Conservation (phyloP, 352 stramenopile species). For the Globisporangium radiosum region DNA sequence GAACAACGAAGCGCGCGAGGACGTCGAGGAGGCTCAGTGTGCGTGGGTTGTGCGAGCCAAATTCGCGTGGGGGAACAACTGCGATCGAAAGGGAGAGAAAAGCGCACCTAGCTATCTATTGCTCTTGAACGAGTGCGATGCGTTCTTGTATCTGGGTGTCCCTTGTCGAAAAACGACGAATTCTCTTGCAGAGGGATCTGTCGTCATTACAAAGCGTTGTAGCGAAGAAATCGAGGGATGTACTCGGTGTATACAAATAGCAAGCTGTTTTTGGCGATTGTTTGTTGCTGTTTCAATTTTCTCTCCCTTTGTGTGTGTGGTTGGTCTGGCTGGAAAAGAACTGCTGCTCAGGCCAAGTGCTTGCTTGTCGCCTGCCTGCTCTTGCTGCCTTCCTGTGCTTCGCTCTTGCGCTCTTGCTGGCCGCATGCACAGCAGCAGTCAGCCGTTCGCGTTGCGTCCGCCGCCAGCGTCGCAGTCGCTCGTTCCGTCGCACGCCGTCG, state of each 20-base stretch:
- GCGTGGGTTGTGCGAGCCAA: too few relatives aligned
- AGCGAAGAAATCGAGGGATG: not conserved
- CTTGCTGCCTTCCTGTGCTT: not conserved
- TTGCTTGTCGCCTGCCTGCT: not conserved
- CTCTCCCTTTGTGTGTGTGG: not conserved
- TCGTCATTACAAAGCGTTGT: too few relatives aligned
- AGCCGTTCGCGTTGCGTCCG: conserved; percentile 11
- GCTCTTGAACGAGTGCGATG: too few relatives aligned
- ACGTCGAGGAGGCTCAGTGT: too few relatives aligned
- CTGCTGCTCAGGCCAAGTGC: not conserved
- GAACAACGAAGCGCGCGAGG: too few relatives aligned
- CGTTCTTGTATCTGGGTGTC: too few relatives aligned
- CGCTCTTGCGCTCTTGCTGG: not conserved
- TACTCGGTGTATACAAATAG: not conserved
- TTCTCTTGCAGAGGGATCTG: too few relatives aligned
- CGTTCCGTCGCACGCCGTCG: not conserved
- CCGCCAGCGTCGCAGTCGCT: conserved; percentile 1
- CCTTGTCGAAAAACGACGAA: too few relatives aligned
- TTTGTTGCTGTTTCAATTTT: not conserved
- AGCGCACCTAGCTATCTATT: too few relatives aligned
- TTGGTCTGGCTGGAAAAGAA: not conserved
- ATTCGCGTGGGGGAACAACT: too few relatives aligned
- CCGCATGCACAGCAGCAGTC: conserved; percentile 1
- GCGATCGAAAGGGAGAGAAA: too few relatives aligned
- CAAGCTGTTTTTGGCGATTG: not conserved